phyloP scores from a whole-genome alignment of 2,329 filamentous ascomycete genomes.

The Beauveria brongniartii region DNA sequence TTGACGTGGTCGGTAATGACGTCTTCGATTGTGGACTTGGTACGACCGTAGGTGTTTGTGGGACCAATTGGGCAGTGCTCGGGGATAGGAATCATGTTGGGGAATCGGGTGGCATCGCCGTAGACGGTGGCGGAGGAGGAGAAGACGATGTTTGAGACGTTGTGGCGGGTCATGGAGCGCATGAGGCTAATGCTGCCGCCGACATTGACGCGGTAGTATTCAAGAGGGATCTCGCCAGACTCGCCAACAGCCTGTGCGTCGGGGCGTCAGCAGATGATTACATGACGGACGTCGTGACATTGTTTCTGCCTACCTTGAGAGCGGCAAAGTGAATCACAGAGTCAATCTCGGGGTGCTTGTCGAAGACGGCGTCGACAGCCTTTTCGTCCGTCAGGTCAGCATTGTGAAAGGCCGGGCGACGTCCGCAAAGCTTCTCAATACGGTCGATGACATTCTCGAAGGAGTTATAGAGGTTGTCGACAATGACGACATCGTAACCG shows the following conservation, averaged over 20 bases:
- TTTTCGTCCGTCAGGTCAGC: slow-evolving; percentile 81
- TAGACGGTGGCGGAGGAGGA: slow-evolving; percentile 97
- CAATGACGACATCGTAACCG: slow-evolving; percentile 92
- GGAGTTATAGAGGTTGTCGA: slow-evolving; percentile 97
- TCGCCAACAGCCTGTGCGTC: slow-evolving; percentile 76
- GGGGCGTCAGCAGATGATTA: not conserved
- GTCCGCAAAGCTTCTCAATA: slow-evolving; percentile 88
- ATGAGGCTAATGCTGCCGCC: slow-evolving; percentile 84
- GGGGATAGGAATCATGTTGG: slow-evolving; percentile 98
- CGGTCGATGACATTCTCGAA: slow-evolving; percentile 85
- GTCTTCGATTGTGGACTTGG: slow-evolving; percentile 84
- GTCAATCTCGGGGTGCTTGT: slow-evolving; percentile 85
- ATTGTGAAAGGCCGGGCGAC: slow-evolving; percentile 77
- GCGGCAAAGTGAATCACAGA: slow-evolving; percentile 98
- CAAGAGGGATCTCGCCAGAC: slow-evolving; percentile 84
- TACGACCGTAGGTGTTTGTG: slow-evolving; percentile 96
- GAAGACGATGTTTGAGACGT: slow-evolving; percentile 96
- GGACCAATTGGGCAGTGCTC: slow-evolving; percentile 93
- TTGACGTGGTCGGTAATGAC: slow-evolving; percentile 89
- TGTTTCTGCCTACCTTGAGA: slow-evolving; percentile 60
- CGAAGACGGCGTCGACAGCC: slow-evolving; percentile 78
- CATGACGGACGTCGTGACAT: not conserved
- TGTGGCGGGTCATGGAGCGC: slow-evolving; percentile 77
- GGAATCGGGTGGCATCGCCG: slow-evolving; percentile 90
- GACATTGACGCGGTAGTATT: slow-evolving; percentile 98